A percentile compares a stretch with the other conserved stretches of the same genome.
These are phyloP conservation scores for Choanephora cucurbitarum DNA, from an alignment of 371 early-diverging fungal genomes.

Conservation along the genomic window DNA sequence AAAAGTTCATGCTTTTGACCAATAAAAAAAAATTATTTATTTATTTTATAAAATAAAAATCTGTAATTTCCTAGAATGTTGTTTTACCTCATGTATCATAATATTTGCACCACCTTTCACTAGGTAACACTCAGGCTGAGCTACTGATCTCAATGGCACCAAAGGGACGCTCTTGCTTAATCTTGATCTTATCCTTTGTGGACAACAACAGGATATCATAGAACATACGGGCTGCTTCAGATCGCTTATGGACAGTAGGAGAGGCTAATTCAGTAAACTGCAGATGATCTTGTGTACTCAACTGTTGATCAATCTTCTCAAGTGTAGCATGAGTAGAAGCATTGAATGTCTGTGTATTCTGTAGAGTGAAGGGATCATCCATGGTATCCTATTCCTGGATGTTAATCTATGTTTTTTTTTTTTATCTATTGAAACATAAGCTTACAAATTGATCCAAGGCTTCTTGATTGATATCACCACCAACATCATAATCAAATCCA, in stretches of 20 bases:
- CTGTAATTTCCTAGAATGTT: no score
- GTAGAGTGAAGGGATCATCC: constrained; percentile 16
- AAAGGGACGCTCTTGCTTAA: constrained; percentile 80
- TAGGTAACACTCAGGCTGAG: no score
- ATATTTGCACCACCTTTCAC: no score
- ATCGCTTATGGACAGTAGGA: constrained; percentile 35
- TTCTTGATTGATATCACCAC: constrained; percentile 4
- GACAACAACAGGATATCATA: constrained; percentile 91
- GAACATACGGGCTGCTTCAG: constrained; percentile 84
- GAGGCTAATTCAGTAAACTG: constrained; percentile 35
- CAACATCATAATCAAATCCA: constrained; percentile 24
- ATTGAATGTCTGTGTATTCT: constrained; percentile 19
- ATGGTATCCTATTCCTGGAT: constrained; percentile 2
- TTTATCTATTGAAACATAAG: background rate
- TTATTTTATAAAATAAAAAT: no score
- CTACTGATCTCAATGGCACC: constrained; percentile 79
- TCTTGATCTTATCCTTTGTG: constrained; percentile 82
- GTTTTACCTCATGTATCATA: no score
- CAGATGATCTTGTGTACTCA: constrained; percentile 8
- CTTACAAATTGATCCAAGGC: constrained; percentile 1
- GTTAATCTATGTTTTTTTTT: background rate
- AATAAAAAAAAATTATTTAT: no score
- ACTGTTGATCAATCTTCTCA: constrained; percentile 29
- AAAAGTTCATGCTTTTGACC: no score
- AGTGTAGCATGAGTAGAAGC: constrained; percentile 15